Evolutionary conservation across 2,329 filamentous ascomycete species (phyloP), one percentile per base, ranked within the genome.

Genomic region (Aplosporella prunicola): DNA sequence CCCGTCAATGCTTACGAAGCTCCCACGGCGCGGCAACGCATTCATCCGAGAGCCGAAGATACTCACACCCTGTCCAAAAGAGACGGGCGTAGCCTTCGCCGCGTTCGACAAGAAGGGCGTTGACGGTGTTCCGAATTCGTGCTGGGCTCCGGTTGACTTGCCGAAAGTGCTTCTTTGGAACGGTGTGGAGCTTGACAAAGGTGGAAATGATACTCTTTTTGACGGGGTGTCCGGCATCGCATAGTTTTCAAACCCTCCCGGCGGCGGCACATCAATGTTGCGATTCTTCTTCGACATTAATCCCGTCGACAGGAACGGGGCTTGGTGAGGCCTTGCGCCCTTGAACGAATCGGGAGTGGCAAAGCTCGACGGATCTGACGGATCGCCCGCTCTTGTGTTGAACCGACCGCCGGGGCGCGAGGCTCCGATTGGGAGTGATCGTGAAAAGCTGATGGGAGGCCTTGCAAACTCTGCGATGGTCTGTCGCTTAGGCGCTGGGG

Each of bases 261-360:
- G 61, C 52, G 66, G 62, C 46, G 58, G 73, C 35, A 85, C 74
- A 47, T 95, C 85, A 0, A 80, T 74, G 56, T 67, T 64, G 40
- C 84, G 80, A 52, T 91, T 93, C 59, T 93, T 84, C 64, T 98
- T 98, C 9, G 91, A 95, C 37, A 98, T 81, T 18, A 98, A 67
- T 1, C 89, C 88, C 1, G 91, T 96, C 1, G 91, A 96, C 69
- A 86, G 87, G 61, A 95, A 95, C 5, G 87, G 87, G 26, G 82
- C 78, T 20, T 83, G 80, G 39, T 83, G 72, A 15, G 88, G 82
- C 53, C 80, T 86, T 6, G 77, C 81, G 34, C 76, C 68, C 58
- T 85, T 88, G 62, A 83, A 91, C 38, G 74, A 76, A 37, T 80
- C 73, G 0, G 85, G 85, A 0, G 85, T 93, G 20, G 80, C 79